These are phyloP conservation scores for Pilaira anomala DNA, from an alignment of 192 early-diverging fungal species.

Conservation along the genomic window DNA sequence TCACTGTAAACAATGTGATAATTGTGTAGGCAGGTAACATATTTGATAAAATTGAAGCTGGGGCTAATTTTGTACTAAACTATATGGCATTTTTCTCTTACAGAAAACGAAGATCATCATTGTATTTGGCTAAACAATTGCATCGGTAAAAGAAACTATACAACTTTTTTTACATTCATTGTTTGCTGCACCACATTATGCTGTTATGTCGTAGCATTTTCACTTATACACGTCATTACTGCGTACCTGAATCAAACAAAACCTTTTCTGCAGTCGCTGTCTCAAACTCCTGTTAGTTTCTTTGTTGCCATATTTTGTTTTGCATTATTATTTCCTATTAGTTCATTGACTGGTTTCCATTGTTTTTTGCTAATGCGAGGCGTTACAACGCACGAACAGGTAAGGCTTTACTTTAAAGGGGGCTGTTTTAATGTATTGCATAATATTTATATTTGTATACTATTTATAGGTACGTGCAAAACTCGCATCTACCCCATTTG, in stretches of 20 bases:
- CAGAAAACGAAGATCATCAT: constrained; percentile 83
- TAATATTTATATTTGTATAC: background rate
- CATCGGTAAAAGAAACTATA: constrained; percentile 80
- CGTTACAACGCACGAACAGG: constrained; percentile 85
- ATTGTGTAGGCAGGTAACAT: constrained; percentile 69
- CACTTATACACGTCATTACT: constrained; percentile 53
- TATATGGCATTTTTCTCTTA: constrained; percentile 2
- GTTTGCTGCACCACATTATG: constrained; percentile 57
- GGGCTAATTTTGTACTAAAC: background rate
- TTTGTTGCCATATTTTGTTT: constrained; percentile 65
- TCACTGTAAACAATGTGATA: constrained; percentile 87
- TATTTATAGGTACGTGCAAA: background rate
- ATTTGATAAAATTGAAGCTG: background rate
- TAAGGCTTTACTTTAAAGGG: constrained; percentile 28
- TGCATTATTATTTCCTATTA: constrained; percentile 58
- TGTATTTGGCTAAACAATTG: constrained; percentile 96
- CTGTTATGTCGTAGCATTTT: constrained; percentile 57
- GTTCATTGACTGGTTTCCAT: constrained; percentile 72
- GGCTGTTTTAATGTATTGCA: background rate
- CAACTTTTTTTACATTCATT: constrained; percentile 80
- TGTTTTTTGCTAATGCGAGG: constrained; percentile 65
- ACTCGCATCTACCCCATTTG: constrained; percentile 16
- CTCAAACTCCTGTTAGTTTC: constrained; percentile 32
- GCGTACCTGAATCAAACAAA: background rate
- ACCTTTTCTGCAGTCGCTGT: constrained; percentile 4